These are phyloP conservation scores for Anthoceros angustus DNA, from an alignment of 225 moss, liverwort and hornwort genomes.

Conservation along the genomic window DNA sequence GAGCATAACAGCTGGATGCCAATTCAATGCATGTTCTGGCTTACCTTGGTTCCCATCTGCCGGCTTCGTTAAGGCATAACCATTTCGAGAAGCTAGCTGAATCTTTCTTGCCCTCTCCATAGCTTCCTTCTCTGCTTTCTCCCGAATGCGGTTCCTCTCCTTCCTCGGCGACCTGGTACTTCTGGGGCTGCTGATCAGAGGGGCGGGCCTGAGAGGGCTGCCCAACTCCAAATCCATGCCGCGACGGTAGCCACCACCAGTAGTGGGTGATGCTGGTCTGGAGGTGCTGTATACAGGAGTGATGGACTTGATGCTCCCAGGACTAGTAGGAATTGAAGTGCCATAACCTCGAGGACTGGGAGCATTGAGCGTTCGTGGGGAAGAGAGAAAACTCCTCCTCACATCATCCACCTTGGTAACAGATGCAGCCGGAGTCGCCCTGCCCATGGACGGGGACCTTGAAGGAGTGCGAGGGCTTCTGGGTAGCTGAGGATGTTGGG, in stretches of 20 bases:
- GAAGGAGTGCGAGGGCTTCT: background rate
- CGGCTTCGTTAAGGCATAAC: conserved; percentile 12
- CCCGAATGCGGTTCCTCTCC: conserved; percentile 39
- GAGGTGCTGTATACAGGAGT: background rate
- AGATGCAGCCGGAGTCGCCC: background rate
- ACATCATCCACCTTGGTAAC: background rate
- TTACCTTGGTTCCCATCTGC: conserved; percentile 18
- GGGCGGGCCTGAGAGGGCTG: conserved; percentile 9
- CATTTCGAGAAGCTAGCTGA: conserved; percentile 14
- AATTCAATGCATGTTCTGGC: background rate
- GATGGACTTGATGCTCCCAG: too few species aligned
- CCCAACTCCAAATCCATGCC: conserved; percentile 7
- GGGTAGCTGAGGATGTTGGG: background rate
- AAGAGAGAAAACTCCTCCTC: background rate
- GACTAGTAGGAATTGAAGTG: too few species aligned
- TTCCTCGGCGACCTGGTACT: conserved; percentile 21
- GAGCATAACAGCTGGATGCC: too few species aligned
- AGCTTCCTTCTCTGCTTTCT: conserved; percentile 39
- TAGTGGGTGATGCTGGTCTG: conserved; percentile 7
- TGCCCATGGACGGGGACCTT: background rate
- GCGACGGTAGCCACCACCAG: conserved; percentile 7
- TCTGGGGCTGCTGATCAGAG: conserved; percentile 6
- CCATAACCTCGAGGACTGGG: too few species aligned
- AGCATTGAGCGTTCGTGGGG: too few species aligned
- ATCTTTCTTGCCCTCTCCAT: conserved; percentile 24